phyloP scores from a whole-genome alignment of 2,329 filamentous ascomycete genomes.

The Ophiocordyceps robertsii region DNA sequence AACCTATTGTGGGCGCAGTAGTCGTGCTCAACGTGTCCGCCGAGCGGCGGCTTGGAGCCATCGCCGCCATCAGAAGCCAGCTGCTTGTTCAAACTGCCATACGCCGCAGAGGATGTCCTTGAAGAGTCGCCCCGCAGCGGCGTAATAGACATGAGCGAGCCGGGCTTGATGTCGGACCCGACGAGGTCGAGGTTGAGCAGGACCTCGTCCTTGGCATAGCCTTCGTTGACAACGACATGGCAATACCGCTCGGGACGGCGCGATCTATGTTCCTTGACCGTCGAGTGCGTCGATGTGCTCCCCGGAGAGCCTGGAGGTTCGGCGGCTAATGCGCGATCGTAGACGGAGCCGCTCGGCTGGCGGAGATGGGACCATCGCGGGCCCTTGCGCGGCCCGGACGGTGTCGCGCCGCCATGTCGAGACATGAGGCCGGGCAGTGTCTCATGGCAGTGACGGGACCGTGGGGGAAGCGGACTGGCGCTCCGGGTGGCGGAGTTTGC shows the following conservation, averaged over 20 bases:
- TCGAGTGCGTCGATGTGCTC: slow-evolving; percentile 36
- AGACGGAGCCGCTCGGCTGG: slow-evolving; percentile 33
- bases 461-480: neutral
- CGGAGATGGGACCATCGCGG: slow-evolving; percentile 40
- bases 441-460: slow-evolving; percentile 6
- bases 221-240: slow-evolving; percentile 53
- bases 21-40: slow-evolving; percentile 11
- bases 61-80: slow-evolving; percentile 12
- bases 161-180: slow-evolving; percentile 47
- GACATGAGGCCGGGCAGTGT: slow-evolving; percentile 18
- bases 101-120: slow-evolving; percentile 16
- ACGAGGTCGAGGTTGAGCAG: slow-evolving; percentile 65
- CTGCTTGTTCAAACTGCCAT: slow-evolving; percentile 19
- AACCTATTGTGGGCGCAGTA: slow-evolving; percentile 32
- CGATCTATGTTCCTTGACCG: slow-evolving; percentile 21
- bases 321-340: slow-evolving; percentile 25
- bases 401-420: slow-evolving; percentile 24
- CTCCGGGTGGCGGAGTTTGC: neutral
- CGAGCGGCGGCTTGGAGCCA: slow-evolving; percentile 8
- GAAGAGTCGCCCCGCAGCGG: slow-evolving; percentile 38
- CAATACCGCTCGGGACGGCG: slow-evolving; percentile 31
- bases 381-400: slow-evolving; percentile 30
- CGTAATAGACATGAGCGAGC: slow-evolving; percentile 61
- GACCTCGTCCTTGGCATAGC: slow-evolving; percentile 64
- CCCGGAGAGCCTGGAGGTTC: slow-evolving; percentile 31